Evolutionary conservation across 805 yeast species (phyloP).

Genomic region (Wickerhamiella siamensis): DNA sequence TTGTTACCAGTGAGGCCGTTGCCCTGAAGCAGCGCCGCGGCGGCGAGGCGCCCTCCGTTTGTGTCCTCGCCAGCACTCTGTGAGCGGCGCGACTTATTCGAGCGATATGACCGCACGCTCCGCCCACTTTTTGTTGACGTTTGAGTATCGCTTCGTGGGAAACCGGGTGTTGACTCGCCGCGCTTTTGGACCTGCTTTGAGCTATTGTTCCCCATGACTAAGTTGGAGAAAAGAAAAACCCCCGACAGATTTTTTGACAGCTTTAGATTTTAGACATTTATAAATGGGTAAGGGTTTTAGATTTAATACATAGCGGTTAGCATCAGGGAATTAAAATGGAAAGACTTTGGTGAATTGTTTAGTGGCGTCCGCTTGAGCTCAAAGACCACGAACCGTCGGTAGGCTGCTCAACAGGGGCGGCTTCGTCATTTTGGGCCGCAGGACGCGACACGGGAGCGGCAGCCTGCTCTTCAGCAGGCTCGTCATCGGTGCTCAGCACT

Average conservation of each 20-base stretch:
- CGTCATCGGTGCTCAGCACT: conserved; percentile 14
- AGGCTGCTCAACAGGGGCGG: conserved; percentile 58
- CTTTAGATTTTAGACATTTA: too few relatives aligned
- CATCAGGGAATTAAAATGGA: neutral
- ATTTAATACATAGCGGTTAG: neutral
- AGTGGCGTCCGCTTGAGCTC: conserved; percentile 11
- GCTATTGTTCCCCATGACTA: conserved; percentile 27
- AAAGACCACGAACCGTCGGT: conserved; percentile 23
- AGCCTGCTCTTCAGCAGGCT: conserved; percentile 13
- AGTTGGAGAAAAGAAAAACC: neutral
- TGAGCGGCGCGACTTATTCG: neutral
- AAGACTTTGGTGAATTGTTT: too few relatives aligned
- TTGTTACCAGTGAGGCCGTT: neutral
- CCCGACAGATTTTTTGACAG: too few relatives aligned
- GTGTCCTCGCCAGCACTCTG: conserved; percentile 1
- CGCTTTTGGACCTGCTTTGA: conserved; percentile 21
- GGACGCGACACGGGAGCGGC: conserved; percentile 46
- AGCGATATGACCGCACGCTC: conserved; percentile 2
- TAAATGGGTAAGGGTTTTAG: too few relatives aligned
- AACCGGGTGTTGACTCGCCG: conserved; percentile 14
- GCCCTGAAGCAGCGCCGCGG: neutral
- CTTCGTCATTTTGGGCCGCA: conserved; percentile 52
- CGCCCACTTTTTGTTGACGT: conserved; percentile 24
- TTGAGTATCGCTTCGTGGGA: conserved; percentile 29
- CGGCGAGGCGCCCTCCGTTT: conserved; percentile 45